phyloP scores from a whole-genome alignment of 2,329 filamentous ascomycete species.

The Sphaerulina musiva region DNA sequence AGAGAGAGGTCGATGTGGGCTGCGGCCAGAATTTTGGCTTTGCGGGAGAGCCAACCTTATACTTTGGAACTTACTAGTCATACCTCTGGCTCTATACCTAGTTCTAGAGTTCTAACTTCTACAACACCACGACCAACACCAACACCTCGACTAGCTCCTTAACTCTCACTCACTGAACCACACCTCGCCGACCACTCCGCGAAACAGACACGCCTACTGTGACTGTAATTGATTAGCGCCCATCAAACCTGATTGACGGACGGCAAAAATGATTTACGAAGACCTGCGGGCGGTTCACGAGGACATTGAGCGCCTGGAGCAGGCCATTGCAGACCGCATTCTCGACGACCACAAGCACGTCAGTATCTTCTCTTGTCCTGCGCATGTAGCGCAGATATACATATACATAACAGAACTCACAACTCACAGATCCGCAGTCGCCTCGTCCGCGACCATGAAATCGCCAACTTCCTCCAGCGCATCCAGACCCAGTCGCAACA shows the following conservation, averaged over 20 bases:
- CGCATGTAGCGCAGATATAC: neutral
- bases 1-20: too few species aligned
- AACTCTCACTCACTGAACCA: too few species aligned
- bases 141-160: too few species aligned
- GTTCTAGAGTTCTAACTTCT: too few species aligned
- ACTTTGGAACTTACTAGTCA: too few species aligned
- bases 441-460: conserved; percentile 84
- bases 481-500: conserved; percentile 80
- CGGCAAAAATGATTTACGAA: conserved; percentile 66
- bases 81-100: too few species aligned
- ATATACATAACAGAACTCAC: conserved; percentile 16
- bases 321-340: conserved; percentile 83
- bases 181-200: too few species aligned
- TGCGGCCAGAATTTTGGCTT: too few species aligned
- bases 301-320: conserved; percentile 91
- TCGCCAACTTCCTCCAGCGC: conserved; percentile 76
- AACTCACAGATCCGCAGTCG: conserved; percentile 69
- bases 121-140: too few species aligned
- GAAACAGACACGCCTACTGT: too few species aligned
- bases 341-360: conserved; percentile 84
- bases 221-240: too few species aligned
- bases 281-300: conserved; percentile 92
- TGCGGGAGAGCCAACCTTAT: too few species aligned
- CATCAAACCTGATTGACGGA: neutral
- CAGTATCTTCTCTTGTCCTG: conserved; percentile 35